A percentile compares a stretch with the other conserved stretches of the same genome.
These are phyloP conservation scores for Pinus albicaulis DNA, from an alignment of 75 land plant species.

Conservation along the genomic window DNA sequence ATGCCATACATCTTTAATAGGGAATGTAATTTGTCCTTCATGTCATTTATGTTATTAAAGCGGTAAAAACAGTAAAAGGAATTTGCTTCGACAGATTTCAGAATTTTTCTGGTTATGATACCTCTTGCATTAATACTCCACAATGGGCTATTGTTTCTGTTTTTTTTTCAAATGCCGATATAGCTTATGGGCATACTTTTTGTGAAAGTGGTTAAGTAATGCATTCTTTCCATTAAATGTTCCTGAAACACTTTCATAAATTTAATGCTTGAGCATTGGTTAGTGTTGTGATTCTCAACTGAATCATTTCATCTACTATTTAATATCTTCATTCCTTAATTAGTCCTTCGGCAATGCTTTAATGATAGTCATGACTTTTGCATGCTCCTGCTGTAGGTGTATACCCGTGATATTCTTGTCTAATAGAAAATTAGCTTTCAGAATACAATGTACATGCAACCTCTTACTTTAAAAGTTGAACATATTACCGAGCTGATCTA, in stretches of 20 bases:
- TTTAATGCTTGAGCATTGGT: not conserved
- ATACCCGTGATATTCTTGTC: not conserved
- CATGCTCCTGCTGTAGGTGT: not conserved
- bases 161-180: not conserved
- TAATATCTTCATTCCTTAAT: not conserved
- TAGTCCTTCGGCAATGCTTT: not conserved
- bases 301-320: not conserved
- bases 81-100: not conserved
- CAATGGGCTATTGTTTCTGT: not conserved
- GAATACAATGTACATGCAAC: not conserved
- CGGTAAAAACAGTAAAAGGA: too few relatives aligned
- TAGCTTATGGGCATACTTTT: not conserved
- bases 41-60: not conserved
- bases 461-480: not conserved
- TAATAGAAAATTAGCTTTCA: not conserved
- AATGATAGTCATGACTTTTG: constrained; percentile 4
- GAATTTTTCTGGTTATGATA: not conserved
- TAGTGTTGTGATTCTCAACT: not conserved
- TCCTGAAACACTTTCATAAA: not conserved
- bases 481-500: not conserved
- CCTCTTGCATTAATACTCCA: not conserved
- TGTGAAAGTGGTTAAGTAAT: not conserved
- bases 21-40: not conserved
- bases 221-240: not conserved
- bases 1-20: not conserved